These are phyloP conservation scores for Penicillium flavigenum DNA, from an alignment of 495 filamentous ascomycete species.

Conservation along the genomic window DNA sequence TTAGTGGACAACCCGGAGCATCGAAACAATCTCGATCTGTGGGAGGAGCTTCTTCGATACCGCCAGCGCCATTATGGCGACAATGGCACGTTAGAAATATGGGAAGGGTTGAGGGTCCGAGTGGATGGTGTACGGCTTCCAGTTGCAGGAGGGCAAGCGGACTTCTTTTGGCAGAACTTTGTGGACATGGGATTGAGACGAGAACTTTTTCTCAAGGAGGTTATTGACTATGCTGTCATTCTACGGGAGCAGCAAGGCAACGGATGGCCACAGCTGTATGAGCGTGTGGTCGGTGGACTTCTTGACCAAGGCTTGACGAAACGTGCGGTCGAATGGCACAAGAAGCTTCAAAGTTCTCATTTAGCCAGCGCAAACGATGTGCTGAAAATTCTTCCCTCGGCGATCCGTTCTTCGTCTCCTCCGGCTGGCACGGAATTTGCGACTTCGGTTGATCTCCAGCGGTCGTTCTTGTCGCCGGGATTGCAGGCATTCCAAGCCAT, in stretches of 20 bases:
- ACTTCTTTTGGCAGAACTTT: slow-evolving; percentile 58
- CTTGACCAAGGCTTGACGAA: slow-evolving; percentile 35
- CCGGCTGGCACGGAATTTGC: slow-evolving; percentile 8
- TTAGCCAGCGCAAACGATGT: slow-evolving; percentile 35
- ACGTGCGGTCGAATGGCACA: slow-evolving; percentile 51
- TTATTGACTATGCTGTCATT: slow-evolving; percentile 56
- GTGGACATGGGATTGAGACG: slow-evolving; percentile 48
- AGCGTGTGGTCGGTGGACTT: slow-evolving; percentile 47
- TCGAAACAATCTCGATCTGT: slow-evolving; percentile 56
- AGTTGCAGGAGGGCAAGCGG: slow-evolving; percentile 45
- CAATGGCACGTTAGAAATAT: slow-evolving; percentile 60
- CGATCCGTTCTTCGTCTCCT: slow-evolving; percentile 20
- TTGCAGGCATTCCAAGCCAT: slow-evolving; percentile 48
- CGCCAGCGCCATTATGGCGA: slow-evolving; percentile 59
- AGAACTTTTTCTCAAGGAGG: slow-evolving; percentile 46
- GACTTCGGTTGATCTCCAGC: slow-evolving; percentile 1
- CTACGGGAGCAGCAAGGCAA: slow-evolving; percentile 45
- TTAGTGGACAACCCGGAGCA: slow-evolving; percentile 56
- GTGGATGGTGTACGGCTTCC: slow-evolving; percentile 47
- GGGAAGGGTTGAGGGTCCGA: slow-evolving; percentile 55
- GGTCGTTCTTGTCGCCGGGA: slow-evolving; percentile 18
- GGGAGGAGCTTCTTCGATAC: slow-evolving; percentile 63
- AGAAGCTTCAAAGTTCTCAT: slow-evolving; percentile 35
- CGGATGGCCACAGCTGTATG: slow-evolving; percentile 51
- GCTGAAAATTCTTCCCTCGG: slow-evolving; percentile 34